A percentile compares a stretch with the other conserved stretches of the same genome.
These are phyloP conservation scores for Fusarium vanettenii DNA, from an alignment of 2,329 filamentous ascomycete genomes.

Conservation along the genomic window DNA sequence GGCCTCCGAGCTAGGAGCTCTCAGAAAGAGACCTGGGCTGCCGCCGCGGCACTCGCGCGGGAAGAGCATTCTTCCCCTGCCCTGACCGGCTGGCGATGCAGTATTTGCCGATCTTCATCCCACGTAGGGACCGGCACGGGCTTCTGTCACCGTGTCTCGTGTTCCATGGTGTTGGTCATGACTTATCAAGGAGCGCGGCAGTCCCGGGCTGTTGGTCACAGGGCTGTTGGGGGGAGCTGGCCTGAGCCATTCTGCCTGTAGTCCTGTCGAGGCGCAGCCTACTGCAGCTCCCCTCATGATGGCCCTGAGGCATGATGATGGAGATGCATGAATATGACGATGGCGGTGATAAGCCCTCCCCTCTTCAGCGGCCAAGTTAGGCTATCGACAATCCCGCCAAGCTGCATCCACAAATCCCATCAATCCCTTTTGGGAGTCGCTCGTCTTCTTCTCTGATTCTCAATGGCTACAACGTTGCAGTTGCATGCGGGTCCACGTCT, in stretches of 20 bases:
- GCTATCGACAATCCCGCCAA: conserved; percentile 9
- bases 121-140: conserved; percentile 17
- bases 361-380: not conserved
- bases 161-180: conserved; percentile 11
- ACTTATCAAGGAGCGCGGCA: conserved; percentile 7
- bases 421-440: conserved; percentile 10
- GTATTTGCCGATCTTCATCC: conserved; percentile 36
- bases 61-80: not conserved
- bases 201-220: conserved; percentile 31
- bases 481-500: conserved; percentile 17
- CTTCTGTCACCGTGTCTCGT: conserved; percentile 8
- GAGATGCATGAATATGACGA: conserved; percentile 21
- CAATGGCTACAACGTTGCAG: conserved; percentile 15
- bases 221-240: not conserved
- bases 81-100: not conserved
- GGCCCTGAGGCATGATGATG: conserved; percentile 18
- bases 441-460: not conserved
- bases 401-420: not conserved
- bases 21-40: not conserved
- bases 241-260: not conserved
- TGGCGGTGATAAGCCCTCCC: not conserved
- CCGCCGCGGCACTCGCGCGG: conserved; percentile 11
- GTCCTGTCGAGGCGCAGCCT: conserved; percentile 13
- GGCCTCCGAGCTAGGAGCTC: not conserved
- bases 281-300: conserved; percentile 8